phyloP scores from a whole-genome alignment of 1,284 basidiomycete genomes.

The Phylloboletellus chloephorus region DNA sequence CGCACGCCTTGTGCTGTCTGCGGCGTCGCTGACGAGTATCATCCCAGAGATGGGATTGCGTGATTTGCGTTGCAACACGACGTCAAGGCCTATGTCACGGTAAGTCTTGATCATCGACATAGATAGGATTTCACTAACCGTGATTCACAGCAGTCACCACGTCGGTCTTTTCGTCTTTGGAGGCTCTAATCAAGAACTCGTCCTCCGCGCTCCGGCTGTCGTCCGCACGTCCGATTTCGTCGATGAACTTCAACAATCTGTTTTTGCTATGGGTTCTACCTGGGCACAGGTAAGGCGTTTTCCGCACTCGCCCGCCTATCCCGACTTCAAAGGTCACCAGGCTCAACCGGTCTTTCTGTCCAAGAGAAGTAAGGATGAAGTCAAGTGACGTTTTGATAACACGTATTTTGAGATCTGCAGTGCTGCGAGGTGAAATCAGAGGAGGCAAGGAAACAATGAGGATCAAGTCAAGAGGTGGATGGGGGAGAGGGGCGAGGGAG shows the following conservation, averaged over 20 bases:
- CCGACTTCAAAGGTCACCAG: conserved; percentile 89
- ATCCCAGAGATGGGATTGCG: conserved; percentile 89
- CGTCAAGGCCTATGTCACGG: conserved; percentile 66
- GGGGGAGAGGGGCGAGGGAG: conserved; percentile 71
- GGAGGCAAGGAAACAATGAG: conserved; percentile 86
- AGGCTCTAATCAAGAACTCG: conserved; percentile 72
- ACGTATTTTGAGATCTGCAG: conserved; percentile 76
- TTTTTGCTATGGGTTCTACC: conserved; percentile 65
- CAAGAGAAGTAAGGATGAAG: conserved; percentile 74
- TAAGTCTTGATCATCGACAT: background rate
- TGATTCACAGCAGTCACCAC: conserved; percentile 96
- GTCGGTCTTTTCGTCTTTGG: conserved; percentile 86
- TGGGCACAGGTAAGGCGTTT: conserved; percentile 81
- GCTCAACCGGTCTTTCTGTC: conserved; percentile 73
- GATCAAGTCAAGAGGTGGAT: conserved; percentile 88
- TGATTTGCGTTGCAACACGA: conserved; percentile 87
- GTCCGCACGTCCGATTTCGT: conserved; percentile 54
- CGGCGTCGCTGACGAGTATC: conserved; percentile 87
- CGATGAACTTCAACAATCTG: conserved; percentile 73
- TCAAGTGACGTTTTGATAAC: conserved; percentile 83
- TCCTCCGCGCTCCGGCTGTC: conserved; percentile 43
- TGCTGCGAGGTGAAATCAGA: conserved; percentile 63
- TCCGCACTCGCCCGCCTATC: conserved; percentile 69
- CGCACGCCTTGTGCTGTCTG: conserved; percentile 88
- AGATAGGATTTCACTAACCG: conserved; percentile 42